Percentiles rank a stretch among this genome's conserved stretches.
These are phyloP conservation scores for Tolypocladium cylindrosporum DNA, from an alignment of 2,329 filamentous ascomycete species.

Conservation along the genomic window DNA sequence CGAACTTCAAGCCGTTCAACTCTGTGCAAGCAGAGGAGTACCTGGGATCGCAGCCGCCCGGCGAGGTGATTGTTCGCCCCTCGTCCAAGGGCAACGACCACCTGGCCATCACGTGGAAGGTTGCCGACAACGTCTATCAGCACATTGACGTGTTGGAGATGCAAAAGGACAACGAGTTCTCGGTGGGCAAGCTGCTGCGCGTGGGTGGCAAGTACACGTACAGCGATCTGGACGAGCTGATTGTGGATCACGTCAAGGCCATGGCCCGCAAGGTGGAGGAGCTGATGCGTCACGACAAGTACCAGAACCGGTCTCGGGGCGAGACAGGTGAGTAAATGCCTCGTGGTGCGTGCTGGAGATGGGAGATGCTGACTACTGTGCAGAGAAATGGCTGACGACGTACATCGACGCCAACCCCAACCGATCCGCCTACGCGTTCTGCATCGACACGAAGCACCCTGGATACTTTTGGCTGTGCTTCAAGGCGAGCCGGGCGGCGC, in stretches of 20 bases:
- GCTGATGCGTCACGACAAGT: conserved; percentile 91
- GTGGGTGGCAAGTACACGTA: conserved; percentile 87
- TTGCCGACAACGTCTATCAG: conserved; percentile 90
- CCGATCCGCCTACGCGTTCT: conserved; percentile 90
- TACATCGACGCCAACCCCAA: conserved; percentile 95
- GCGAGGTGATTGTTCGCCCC: conserved; percentile 89
- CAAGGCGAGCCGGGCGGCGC: conserved; percentile 73
- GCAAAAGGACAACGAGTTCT: conserved; percentile 95
- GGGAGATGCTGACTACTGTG: conserved; percentile 9
- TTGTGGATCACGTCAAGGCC: conserved; percentile 92
- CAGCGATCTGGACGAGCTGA: conserved; percentile 92
- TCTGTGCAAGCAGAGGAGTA: conserved; percentile 87
- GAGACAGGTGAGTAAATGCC: conserved; percentile 66
- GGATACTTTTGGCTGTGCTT: conserved; percentile 96
- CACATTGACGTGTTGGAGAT: conserved; percentile 96
- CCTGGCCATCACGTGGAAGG: conserved; percentile 95
- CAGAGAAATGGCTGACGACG: conserved; percentile 90
- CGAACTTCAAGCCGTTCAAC: conserved; percentile 90
- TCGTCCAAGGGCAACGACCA: conserved; percentile 95
- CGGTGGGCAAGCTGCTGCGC: conserved; percentile 74
- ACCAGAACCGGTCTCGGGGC: conserved; percentile 67
- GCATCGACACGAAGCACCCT: conserved; percentile 81
- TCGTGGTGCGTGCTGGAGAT: neutral
- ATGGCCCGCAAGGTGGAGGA: conserved; percentile 98
- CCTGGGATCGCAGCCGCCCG: conserved; percentile 72